These are phyloP conservation scores for Amorphotheca resinae DNA, from an alignment of 495 filamentous ascomycete genomes.

Conservation along the genomic window DNA sequence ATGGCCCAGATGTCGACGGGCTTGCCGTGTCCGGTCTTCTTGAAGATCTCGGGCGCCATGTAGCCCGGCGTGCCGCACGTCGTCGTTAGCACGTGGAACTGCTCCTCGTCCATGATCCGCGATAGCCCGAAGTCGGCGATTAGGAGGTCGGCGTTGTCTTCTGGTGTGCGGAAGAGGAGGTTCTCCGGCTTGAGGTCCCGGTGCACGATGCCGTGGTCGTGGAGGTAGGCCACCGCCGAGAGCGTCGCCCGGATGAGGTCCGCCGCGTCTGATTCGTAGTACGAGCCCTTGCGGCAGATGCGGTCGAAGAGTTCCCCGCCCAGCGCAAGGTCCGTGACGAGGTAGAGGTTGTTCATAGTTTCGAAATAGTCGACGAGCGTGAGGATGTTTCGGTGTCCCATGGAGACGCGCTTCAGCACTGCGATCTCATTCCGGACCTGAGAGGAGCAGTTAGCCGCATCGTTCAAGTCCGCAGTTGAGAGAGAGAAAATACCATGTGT, in stretches of 20 bases:
- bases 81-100: slow-evolving; percentile 94
- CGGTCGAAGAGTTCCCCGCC: slow-evolving; percentile 97
- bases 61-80: slow-evolving; percentile 97
- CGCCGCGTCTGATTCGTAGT: slow-evolving; percentile 94
- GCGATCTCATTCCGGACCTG: slow-evolving; percentile 98
- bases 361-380: slow-evolving; percentile 98
- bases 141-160: slow-evolving; percentile 76
- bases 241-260: slow-evolving; percentile 90
- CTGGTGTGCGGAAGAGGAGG: slow-evolving; percentile 64
- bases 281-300: slow-evolving; percentile 94
- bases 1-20: slow-evolving; percentile 93
- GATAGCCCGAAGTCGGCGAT: slow-evolving; percentile 95
- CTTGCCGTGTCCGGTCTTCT: slow-evolving; percentile 80
- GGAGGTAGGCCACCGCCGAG: slow-evolving; percentile 94
- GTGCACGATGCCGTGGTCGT: slow-evolving; percentile 97
- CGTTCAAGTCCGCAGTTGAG: not conserved
- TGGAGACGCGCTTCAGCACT: slow-evolving; percentile 87
- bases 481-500: slow-evolving; percentile 65
- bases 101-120: slow-evolving; percentile 97
- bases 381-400: slow-evolving; percentile 96
- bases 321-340: slow-evolving; percentile 92
- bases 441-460: slow-evolving; percentile 1
- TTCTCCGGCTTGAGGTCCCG: slow-evolving; percentile 71
- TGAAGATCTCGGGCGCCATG: slow-evolving; percentile 90
- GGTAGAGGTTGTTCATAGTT: slow-evolving; percentile 98